Evolutionary conservation across 2,329 filamentous ascomycete species (phyloP).

Genomic region (Talaromyces sp.): DNA sequence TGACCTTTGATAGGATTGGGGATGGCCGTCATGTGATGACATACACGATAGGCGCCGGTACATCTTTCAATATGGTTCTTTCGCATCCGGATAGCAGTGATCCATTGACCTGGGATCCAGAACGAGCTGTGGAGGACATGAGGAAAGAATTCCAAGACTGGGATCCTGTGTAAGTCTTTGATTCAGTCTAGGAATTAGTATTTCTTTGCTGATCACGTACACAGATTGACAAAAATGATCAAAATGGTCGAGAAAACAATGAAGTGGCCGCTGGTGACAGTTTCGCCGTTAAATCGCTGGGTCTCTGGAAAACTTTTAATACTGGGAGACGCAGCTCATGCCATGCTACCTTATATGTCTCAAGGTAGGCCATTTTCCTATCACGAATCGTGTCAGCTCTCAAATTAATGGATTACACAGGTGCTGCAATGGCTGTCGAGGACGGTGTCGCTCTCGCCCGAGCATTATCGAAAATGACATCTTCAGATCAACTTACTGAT

Average conservation of each 20-base stretch:
- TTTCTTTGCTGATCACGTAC: slow-evolving; percentile 11
- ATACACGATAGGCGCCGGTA: slow-evolving; percentile 53
- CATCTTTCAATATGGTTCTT: slow-evolving; percentile 64
- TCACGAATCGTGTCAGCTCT: neutral
- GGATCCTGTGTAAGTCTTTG: slow-evolving; percentile 54
- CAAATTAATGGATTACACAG: slow-evolving; percentile 45
- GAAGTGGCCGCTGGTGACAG: slow-evolving; percentile 66
- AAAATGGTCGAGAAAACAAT: slow-evolving; percentile 57
- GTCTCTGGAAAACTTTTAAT: slow-evolving; percentile 23
- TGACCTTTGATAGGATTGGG: slow-evolving; percentile 29
- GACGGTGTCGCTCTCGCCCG: slow-evolving; percentile 61
- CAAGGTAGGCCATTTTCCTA: neutral
- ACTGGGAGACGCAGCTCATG: slow-evolving; percentile 60
- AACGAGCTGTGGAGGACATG: slow-evolving; percentile 43
- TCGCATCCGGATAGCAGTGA: slow-evolving; percentile 63
- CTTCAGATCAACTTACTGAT: slow-evolving; percentile 20
- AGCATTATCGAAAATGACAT: slow-evolving; percentile 29
- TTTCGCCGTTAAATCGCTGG: slow-evolving; percentile 47
- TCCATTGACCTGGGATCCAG: slow-evolving; percentile 48
- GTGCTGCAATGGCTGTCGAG: slow-evolving; percentile 65
- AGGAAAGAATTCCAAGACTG: slow-evolving; percentile 55
- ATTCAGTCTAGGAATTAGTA: neutral
- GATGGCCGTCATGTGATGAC: slow-evolving; percentile 64
- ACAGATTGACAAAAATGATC: slow-evolving; percentile 30
- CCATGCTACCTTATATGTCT: slow-evolving; percentile 59